phyloP scores from a whole-genome alignment of 2,329 filamentous ascomycete species.

The Curvularia sp. region DNA sequence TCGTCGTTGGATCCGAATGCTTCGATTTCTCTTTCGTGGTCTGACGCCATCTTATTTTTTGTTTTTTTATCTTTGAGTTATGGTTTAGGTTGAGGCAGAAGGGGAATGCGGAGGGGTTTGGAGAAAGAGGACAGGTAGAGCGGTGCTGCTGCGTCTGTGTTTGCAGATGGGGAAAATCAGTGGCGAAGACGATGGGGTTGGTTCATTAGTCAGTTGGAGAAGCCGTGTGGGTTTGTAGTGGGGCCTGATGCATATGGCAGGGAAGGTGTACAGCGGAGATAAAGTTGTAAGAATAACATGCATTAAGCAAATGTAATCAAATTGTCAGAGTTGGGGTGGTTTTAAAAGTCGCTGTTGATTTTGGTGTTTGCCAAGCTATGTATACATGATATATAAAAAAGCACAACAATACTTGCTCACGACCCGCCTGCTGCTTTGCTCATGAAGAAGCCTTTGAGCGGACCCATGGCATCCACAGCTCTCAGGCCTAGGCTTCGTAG shows the following conservation, averaged over 20 bases:
- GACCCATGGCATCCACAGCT: constrained; percentile 75
- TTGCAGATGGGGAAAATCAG: not conserved
- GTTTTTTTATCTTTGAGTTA: not conserved
- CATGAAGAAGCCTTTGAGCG: constrained; percentile 89
- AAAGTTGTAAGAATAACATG: not conserved
- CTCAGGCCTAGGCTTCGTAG: constrained; percentile 78
- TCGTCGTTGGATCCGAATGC: constrained; percentile 61
- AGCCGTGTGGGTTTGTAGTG: constrained; percentile 4
- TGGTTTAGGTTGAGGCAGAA: no score
- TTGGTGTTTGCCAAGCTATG: constrained; percentile 8
- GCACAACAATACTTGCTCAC: constrained; percentile 23
- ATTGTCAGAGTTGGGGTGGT: not conserved
- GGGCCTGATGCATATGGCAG: not conserved
- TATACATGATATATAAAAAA: constrained; percentile 17
- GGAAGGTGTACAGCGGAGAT: not conserved
- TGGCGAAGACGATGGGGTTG: not conserved
- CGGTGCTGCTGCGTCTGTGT: not conserved
- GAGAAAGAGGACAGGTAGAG: no score
- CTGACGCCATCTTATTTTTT: constrained; percentile 31
- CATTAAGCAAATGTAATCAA: not conserved
- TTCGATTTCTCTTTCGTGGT: constrained; percentile 38
- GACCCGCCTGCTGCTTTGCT: constrained; percentile 61
- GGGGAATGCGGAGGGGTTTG: not conserved
- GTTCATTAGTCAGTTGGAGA: not conserved
- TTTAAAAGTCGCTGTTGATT: not conserved